Conservation (phyloP, 352 stramenopile species). For the Pythium oligandrum region DNA sequence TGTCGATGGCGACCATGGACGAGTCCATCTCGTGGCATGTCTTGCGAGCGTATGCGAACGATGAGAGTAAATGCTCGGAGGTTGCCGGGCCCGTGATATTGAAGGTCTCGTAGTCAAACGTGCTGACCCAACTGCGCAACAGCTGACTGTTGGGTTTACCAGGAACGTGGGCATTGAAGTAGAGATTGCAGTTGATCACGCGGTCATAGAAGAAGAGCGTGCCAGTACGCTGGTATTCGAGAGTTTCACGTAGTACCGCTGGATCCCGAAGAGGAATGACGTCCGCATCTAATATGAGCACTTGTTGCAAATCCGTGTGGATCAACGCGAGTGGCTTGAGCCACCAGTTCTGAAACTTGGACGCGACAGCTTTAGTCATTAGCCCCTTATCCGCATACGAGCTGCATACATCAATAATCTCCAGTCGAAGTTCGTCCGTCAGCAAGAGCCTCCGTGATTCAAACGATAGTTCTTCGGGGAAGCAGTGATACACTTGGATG, state of each 20-base stretch:
- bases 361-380: slow-evolving; percentile 10
- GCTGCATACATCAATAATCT: slow-evolving; percentile 61
- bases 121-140: too few species aligned
- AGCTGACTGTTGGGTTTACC: too few species aligned
- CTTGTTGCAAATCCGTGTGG: slow-evolving; percentile 40
- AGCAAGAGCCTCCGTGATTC: slow-evolving; percentile 31
- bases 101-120: slow-evolving; percentile 38
- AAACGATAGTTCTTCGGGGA: slow-evolving; percentile 38
- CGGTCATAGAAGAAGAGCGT: slow-evolving; percentile 72
- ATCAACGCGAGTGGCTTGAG: slow-evolving; percentile 56
- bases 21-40: slow-evolving; percentile 70
- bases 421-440: slow-evolving; percentile 31
- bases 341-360: slow-evolving; percentile 53
- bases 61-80: slow-evolving; percentile 29
- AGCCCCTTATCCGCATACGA: slow-evolving; percentile 16
- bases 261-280: slow-evolving; percentile 42
- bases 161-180: slow-evolving; percentile 15
- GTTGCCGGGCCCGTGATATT: slow-evolving; percentile 16
- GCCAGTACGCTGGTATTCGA: slow-evolving; percentile 33
- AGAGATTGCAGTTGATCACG: slow-evolving; percentile 29
- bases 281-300: slow-evolving; percentile 54
- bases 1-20: slow-evolving; percentile 69
- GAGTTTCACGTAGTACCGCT: slow-evolving; percentile 24
- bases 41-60: slow-evolving; percentile 32
- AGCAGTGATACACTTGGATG: slow-evolving; percentile 42